Evolutionary conservation across 2,329 filamentous ascomycete genomes (phyloP), one percentile per base, ranked within the genome.

Genomic region (Lomentospora prolificans): DNA sequence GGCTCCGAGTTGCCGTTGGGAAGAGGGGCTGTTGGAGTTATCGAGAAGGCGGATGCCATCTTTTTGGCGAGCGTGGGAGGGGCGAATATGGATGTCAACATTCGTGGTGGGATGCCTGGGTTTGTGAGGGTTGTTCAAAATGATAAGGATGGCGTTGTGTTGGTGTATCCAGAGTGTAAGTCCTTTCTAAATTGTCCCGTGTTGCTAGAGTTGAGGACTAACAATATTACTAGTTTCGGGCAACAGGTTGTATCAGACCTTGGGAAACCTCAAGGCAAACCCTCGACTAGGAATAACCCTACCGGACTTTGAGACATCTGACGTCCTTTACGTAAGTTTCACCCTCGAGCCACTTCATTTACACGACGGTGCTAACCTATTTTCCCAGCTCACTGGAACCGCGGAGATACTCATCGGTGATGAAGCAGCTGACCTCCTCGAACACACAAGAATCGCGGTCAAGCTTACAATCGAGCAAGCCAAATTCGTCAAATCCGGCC

Each of bases 71-170:
- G 82, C 19, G 31, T 41, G 12, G 79, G 79, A 1, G 76, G 86
- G 12, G 82, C 82, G 55, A 48, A 27, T n/a, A 95, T 95, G 89
- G 89, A 95, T 66, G 88, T 85, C 5, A 95, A 95, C 64, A 82
- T 89, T 63, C 81, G 90, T 4, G 90, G 90, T 36, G 90, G 90
- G 0, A 76, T 83, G 1, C 74, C 76, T 0, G 90, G 89, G 0
- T 92, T 95, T 64, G 72, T 92, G 19, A 79, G 89, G 24, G 74
- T 92, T 7, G 66, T 84, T 1, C 79, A 77, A 19, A 84, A 87
- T 57, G 69, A 74, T 24, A 72, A 71, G 1, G 68, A 62, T 3
- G 64, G 67, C 0, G 61, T 74, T 1, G 74, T 80, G 2, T 67
- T 95, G 12, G 75, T 86, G 2, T 95, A 89, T 68, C 90, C 90